Evolutionary conservation across 176 grass and related monocot species (phyloP).

Genomic region (Ensete glaucum): DNA sequence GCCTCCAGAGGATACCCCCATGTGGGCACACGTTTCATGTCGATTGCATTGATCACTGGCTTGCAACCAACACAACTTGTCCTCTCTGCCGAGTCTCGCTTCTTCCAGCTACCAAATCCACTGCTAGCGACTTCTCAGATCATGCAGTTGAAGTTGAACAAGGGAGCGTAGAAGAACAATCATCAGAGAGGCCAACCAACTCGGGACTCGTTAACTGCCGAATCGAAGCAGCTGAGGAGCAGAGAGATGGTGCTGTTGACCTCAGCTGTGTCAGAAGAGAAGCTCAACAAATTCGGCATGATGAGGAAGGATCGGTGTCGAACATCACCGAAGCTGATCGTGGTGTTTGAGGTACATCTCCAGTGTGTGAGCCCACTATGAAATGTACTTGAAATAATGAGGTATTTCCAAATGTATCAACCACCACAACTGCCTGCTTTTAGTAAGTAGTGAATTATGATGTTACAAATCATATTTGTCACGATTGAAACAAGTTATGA

Average conservation of each 20-base stretch:
- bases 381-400: neutral
- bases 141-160: neutral
- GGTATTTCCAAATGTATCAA: neutral
- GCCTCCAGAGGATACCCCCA: conserved; percentile 76
- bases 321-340: neutral
- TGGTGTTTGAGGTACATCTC: neutral
- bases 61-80: conserved; percentile 75
- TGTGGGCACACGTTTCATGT: conserved; percentile 96
- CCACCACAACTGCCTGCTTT: neutral
- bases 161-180: neutral
- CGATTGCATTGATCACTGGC: conserved; percentile 85
- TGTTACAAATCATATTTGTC: too few species aligned
- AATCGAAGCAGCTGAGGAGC: neutral
- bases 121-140: neutral
- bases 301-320: neutral
- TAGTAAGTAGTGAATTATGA: neutral
- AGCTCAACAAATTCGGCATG: neutral
- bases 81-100: conserved; percentile 85
- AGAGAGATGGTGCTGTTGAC: neutral
- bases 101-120: conserved; percentile 39
- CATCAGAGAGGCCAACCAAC: neutral
- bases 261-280: neutral
- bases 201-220: neutral
- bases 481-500: too few species aligned
- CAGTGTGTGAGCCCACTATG: neutral